Percentiles rank a stretch among this genome's conserved stretches.
phyloP scores from a whole-genome alignment of 352 stramenopile genomes.

The Achlya hypogyna region DNA sequence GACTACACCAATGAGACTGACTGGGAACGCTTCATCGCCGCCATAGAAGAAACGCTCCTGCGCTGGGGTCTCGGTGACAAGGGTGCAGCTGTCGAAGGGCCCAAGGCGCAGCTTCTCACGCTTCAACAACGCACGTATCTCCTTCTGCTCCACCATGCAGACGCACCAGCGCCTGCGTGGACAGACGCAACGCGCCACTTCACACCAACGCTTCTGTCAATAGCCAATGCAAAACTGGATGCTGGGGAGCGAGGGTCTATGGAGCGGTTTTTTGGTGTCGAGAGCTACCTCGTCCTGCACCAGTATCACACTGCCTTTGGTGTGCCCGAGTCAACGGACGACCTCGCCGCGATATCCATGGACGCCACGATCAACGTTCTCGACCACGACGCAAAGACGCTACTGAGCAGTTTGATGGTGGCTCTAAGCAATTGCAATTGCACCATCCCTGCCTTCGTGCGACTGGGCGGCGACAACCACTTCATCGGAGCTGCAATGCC shows the following conservation, averaged over 20 bases:
- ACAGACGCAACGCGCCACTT: conserved; percentile 56
- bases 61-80: conserved; percentile 55
- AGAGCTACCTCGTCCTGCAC: conserved; percentile 37
- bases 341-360: conserved; percentile 24
- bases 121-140: conserved; percentile 2
- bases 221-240: conserved; percentile 45
- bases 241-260: conserved; percentile 19
- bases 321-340: background rate
- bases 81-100: conserved; percentile 32
- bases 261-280: conserved; percentile 58
- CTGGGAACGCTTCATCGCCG: conserved; percentile 69
- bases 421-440: conserved; percentile 76
- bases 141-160: conserved; percentile 8
- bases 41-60: conserved; percentile 65
- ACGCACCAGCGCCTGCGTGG: background rate
- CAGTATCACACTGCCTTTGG: conserved; percentile 18
- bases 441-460: conserved; percentile 68
- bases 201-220: conserved; percentile 64
- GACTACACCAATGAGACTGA: conserved; percentile 79
- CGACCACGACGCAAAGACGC: conserved; percentile 39
- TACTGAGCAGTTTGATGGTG: conserved; percentile 63
- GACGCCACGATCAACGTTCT: conserved; percentile 28
- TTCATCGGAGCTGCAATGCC: conserved; percentile 63
- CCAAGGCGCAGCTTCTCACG: background rate
- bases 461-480: conserved; percentile 41